Evolutionary conservation across 1,284 basidiomycete species (phyloP).

Genomic region (Entoloma clypeatum): DNA sequence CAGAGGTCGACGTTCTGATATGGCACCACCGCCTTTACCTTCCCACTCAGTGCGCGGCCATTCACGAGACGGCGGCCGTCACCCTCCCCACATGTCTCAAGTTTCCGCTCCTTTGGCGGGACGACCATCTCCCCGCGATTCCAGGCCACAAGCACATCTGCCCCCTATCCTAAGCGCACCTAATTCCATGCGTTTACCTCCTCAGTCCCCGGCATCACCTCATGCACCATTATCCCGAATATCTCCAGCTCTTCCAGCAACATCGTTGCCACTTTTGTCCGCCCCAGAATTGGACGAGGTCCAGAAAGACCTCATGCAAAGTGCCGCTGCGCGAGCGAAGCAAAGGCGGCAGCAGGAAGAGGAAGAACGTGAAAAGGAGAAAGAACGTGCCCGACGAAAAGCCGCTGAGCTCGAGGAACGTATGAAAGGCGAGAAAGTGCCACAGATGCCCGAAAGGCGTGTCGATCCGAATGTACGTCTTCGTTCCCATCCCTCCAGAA

Average conservation of each 20-base stretch:
- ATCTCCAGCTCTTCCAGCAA: slow-evolving; percentile 31
- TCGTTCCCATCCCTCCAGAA: neutral
- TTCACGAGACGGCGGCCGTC: slow-evolving; percentile 37
- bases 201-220: slow-evolving; percentile 41
- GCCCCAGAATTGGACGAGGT: slow-evolving; percentile 65
- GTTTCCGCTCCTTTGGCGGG: slow-evolving; percentile 25
- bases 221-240: slow-evolving; percentile 33
- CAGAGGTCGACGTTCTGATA: slow-evolving; percentile 39
- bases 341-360: slow-evolving; percentile 81
- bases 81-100: slow-evolving; percentile 46
- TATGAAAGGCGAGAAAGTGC: slow-evolving; percentile 48
- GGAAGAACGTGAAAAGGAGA: slow-evolving; percentile 77
- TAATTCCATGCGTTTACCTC: slow-evolving; percentile 31
- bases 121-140: slow-evolving; percentile 36
- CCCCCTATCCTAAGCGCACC: slow-evolving; percentile 22
- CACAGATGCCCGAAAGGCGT: slow-evolving; percentile 18
- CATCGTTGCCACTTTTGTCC: slow-evolving; percentile 30
- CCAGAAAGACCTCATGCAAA: slow-evolving; percentile 85
- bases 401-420: slow-evolving; percentile 81
- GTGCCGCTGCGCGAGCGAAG: slow-evolving; percentile 83
- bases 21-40: slow-evolving; percentile 49
- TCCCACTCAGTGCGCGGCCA: slow-evolving; percentile 30
- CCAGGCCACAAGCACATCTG: slow-evolving; percentile 28
- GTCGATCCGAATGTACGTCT: slow-evolving; percentile 11
- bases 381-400: slow-evolving; percentile 81